phyloP scores from a whole-genome alignment of 306 rosid species.

The Acmispon strigosus region DNA sequence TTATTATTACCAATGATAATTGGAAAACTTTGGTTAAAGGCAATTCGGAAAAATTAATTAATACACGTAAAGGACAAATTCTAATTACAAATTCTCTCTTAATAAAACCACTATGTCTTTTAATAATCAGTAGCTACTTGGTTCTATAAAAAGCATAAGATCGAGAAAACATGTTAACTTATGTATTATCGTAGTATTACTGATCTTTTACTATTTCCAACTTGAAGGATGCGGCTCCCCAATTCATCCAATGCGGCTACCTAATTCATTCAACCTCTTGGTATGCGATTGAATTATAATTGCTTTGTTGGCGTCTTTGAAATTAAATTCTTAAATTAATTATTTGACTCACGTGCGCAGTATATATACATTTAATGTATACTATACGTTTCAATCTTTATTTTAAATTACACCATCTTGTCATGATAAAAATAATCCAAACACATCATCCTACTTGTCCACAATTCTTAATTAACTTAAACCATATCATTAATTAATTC shows the following conservation, averaged over 20 bases:
- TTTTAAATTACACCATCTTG: background rate
- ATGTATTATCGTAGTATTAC: no score
- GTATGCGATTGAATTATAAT: background rate
- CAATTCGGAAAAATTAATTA: no score
- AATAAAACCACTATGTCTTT: no score
- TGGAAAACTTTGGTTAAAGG: no score
- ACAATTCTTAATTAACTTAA: background rate
- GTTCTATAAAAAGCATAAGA: no score
- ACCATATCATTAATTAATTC: background rate
- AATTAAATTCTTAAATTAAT: background rate
- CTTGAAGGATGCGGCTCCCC: background rate
- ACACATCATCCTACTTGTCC: constrained; percentile 8
- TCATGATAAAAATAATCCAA: background rate
- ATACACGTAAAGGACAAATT: no score
- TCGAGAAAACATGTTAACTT: no score
- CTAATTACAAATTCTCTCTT: no score
- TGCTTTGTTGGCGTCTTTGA: background rate
- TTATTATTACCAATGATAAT: no score
- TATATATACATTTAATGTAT: background rate
- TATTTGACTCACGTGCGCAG: constrained; percentile 8
- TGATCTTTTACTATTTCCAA: background rate
- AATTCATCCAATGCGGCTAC: background rate
- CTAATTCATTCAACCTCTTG: background rate
- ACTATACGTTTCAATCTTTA: background rate
- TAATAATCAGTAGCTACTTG: no score